Base-by-base conservation (phyloP, 2,329 filamentous ascomycete species). In the Hawksworthiomyces lignivorus region DNA sequence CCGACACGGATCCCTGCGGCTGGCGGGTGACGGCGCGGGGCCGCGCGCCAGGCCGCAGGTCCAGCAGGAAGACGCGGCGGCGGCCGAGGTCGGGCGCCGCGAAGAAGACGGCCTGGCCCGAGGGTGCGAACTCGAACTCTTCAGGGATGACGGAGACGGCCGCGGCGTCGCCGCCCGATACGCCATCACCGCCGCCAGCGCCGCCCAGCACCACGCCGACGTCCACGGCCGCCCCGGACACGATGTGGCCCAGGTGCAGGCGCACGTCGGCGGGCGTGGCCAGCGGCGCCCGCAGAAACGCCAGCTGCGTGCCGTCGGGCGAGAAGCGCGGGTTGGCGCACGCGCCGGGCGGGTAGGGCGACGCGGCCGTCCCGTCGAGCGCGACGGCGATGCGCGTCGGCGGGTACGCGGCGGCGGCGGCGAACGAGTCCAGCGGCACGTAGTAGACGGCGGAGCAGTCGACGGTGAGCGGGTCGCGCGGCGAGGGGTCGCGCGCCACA, bases 281-380 rank as follows among this genome's bases (percentile, higher is more conserved):
- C 5, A 50, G 44, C 1, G 54, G 48, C 7, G 51, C 28, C 20
- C 59, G 54, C 15, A 64, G 36, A 36, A 66, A 68, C 3, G 55
- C 59, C 8, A 68, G 48, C 33, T 54, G 52, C 14, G 54, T 51
- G 4, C 57, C 62, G 40, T 67, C 58, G 1, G 62, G 61, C 4
- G 61, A 61, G 46, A 65, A 60, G 7, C 59, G 53, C 10, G 63
- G 59, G 27, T 58, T 54, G 20, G 36, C 36, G 29, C 45, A 15
- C 3, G 34, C 6, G 24, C 36, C 41, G 14, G 30, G 30, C 45
- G n/a, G 29, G 7, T 19, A 15, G 12, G 30, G 27, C 12, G 8
- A 42, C 22, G 14, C 41, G 20, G 7, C 32, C 31, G 9, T 33
- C 41, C 21, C n/a, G 7, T n/a, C 18, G 4, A 28, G 28, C 5